A percentile compares a stretch with the other conserved stretches of the same genome.
Evolutionary conservation across 768 basidiomycete genomes (phyloP).

Genomic region (Xerocomus brunneocitrinus): DNA sequence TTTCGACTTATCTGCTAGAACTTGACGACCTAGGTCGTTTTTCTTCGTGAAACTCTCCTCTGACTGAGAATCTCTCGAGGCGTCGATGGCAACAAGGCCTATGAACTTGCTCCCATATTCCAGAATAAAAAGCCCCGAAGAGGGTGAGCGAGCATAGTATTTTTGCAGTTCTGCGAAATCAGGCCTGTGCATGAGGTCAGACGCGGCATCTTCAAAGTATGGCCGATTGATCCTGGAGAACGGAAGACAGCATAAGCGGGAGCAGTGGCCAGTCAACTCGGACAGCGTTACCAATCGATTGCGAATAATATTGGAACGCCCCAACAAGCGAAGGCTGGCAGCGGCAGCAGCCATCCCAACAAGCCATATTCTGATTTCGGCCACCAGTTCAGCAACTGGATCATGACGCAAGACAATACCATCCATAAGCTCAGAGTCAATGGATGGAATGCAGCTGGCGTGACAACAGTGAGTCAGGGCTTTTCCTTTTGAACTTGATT

Average conservation of each 20-base stretch:
- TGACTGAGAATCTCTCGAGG: slow-evolving; percentile 39
- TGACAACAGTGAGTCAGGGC: background rate
- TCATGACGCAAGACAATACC: slow-evolving; percentile 51
- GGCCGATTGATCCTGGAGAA: slow-evolving; percentile 62
- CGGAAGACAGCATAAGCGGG: background rate
- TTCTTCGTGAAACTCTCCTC: slow-evolving; percentile 26
- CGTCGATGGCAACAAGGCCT: slow-evolving; percentile 69
- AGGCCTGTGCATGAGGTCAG: slow-evolving; percentile 46
- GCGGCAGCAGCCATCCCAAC: slow-evolving; percentile 49
- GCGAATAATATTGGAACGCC: slow-evolving; percentile 61
- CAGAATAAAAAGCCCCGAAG: slow-evolving; percentile 68
- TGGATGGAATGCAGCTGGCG: slow-evolving; percentile 52
- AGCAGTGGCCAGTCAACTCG: background rate
- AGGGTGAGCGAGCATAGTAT: slow-evolving; percentile 57
- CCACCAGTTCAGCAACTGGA: slow-evolving; percentile 66
- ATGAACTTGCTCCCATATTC: slow-evolving; percentile 55
- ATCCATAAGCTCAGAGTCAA: slow-evolving; percentile 60
- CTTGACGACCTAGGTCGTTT: slow-evolving; percentile 11
- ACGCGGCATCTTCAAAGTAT: slow-evolving; percentile 52
- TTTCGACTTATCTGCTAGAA: slow-evolving; percentile 11
- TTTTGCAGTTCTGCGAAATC: slow-evolving; percentile 51
- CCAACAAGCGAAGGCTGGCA: slow-evolving; percentile 64
- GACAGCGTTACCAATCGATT: slow-evolving; percentile 58
- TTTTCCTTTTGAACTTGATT: slow-evolving; percentile 5
- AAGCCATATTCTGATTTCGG: slow-evolving; percentile 44